Percentiles rank a stretch among this genome's conserved stretches.
These are phyloP conservation scores for Petunia axillaris DNA, from an alignment of 257 asterid species.

Conservation along the genomic window DNA sequence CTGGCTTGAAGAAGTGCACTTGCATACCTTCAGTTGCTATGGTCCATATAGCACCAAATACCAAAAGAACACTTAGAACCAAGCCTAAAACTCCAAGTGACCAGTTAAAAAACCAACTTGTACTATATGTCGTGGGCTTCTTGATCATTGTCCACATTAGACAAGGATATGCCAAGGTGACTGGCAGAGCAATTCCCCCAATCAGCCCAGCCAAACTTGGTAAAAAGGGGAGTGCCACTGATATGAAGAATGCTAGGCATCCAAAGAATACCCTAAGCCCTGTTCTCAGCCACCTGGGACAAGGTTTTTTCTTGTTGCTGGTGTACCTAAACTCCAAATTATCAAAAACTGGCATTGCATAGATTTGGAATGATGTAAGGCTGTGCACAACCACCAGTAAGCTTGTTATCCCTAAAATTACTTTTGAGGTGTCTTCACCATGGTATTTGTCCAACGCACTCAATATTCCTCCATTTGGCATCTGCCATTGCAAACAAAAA, in stretches of 20 bases:
- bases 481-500: slow-evolving; percentile 42
- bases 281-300: slow-evolving; percentile 83
- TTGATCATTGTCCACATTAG: slow-evolving; percentile 75
- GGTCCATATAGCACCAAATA: slow-evolving; percentile 76
- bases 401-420: slow-evolving; percentile 56
- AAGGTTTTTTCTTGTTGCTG: slow-evolving; percentile 66
- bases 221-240: slow-evolving; percentile 82
- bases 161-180: slow-evolving; percentile 89
- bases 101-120: slow-evolving; percentile 78
- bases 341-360: slow-evolving; percentile 94
- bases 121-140: slow-evolving; percentile 53
- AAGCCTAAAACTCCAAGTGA: slow-evolving; percentile 69
- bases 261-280: slow-evolving; percentile 64
- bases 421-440: slow-evolving; percentile 55
- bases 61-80: slow-evolving; percentile 58
- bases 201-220: slow-evolving; percentile 75
- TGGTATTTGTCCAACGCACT: slow-evolving; percentile 71
- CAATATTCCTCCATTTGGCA: slow-evolving; percentile 77
- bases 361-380: slow-evolving; percentile 86
- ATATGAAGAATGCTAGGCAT: slow-evolving; percentile 72
- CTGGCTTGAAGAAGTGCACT: slow-evolving; percentile 75
- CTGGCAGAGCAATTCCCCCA: slow-evolving; percentile 79
- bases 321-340: slow-evolving; percentile 82
- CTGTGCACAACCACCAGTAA: slow-evolving; percentile 70
- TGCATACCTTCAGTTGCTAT: slow-evolving; percentile 68